Percentiles rank a stretch among this genome's conserved stretches.
These are phyloP conservation scores for Trypanosoma scelopori DNA, from an alignment of 208 protist species.

Conservation along the genomic window DNA sequence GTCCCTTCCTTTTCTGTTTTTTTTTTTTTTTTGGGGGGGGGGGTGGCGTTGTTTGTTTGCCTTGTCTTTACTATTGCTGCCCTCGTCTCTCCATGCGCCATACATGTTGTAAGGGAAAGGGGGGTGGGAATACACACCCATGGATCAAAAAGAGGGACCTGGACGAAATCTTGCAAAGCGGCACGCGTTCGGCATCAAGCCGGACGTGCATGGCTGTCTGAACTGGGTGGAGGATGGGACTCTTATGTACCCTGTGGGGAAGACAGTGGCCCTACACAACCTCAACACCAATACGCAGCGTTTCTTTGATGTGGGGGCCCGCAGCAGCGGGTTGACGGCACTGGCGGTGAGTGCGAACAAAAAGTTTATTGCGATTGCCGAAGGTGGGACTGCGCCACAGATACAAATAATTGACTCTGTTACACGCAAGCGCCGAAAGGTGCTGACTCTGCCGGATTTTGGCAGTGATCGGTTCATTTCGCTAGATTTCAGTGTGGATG, in stretches of 20 bases:
- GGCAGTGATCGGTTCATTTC: conserved; percentile 79
- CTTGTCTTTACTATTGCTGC: no score
- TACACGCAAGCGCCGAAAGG: conserved; percentile 84
- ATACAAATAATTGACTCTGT: conserved; percentile 89
- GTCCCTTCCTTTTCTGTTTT: conserved; percentile 3
- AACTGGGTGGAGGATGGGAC: conserved; percentile 86
- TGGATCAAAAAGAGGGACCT: conserved; percentile 17
- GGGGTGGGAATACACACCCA: neutral
- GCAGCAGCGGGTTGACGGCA: conserved; percentile 86
- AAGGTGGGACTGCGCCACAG: conserved; percentile 64
- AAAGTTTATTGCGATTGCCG: conserved; percentile 94
- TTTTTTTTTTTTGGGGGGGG: no score
- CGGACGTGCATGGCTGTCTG: conserved; percentile 64
- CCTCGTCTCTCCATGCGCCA: neutral
- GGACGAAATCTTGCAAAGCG: conserved; percentile 66
- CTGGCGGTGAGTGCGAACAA: conserved; percentile 91
- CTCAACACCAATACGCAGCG: conserved; percentile 77
- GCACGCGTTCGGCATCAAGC: conserved; percentile 77
- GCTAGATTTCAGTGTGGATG: conserved; percentile 84
- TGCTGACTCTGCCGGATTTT: conserved; percentile 71
- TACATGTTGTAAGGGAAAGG: conserved; percentile 16
- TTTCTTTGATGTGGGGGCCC: conserved; percentile 72
- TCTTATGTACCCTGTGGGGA: conserved; percentile 87
- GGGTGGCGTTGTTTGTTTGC: no score
- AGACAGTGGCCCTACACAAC: conserved; percentile 80